phyloP scores from a whole-genome alignment of 352 stramenopile genomes.

The Pythium guiyangense region DNA sequence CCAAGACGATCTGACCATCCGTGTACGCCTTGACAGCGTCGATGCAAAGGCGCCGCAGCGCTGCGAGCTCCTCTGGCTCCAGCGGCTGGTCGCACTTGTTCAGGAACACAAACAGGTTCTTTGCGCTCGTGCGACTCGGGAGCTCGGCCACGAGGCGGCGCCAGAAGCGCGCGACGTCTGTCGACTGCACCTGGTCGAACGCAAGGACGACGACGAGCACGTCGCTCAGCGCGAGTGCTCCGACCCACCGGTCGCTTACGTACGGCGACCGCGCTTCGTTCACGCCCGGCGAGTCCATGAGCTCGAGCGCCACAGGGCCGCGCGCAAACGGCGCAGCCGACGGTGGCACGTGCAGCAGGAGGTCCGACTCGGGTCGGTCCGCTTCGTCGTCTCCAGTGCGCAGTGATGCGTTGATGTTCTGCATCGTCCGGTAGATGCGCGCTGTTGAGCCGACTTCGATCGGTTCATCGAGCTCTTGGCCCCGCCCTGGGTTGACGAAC shows the following conservation, averaged over 20 bases:
- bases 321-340: neutral
- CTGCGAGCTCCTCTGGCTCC: neutral
- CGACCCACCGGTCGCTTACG: neutral
- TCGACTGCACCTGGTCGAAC: neutral
- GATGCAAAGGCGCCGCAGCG: neutral
- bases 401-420: neutral
- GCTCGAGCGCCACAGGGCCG: neutral
- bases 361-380: neutral
- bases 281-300: neutral
- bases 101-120: conserved; percentile 1
- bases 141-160: neutral
- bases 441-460: neutral
- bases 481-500: neutral
- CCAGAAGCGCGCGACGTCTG: neutral
- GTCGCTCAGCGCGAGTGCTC: neutral
- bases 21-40: neutral
- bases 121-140: neutral
- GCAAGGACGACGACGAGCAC: neutral
- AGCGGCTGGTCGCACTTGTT: conserved; percentile 1
- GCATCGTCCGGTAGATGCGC: neutral
- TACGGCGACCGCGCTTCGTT: neutral
- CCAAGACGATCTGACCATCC: neutral
- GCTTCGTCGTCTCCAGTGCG: neutral
- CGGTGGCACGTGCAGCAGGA: neutral
- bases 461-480: neutral